phyloP scores from a whole-genome alignment of 2,329 filamentous ascomycete species.

The Albifimbria verrucaria region DNA sequence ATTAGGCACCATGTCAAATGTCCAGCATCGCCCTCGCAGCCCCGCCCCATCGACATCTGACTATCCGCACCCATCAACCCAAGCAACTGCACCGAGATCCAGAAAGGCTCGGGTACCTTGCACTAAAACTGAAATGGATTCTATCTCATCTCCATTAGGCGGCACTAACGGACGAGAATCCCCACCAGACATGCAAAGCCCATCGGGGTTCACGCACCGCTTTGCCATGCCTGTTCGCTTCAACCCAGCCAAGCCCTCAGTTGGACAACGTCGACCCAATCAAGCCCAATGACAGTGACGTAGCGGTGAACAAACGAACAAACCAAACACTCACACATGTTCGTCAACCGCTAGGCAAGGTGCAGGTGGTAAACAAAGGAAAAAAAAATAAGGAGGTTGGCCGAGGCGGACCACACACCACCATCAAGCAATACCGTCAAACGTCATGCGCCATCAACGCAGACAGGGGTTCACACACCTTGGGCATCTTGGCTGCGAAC shows the following conservation, averaged over 20 bases:
- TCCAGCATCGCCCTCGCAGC: too few relatives aligned
- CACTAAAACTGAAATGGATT: neutral
- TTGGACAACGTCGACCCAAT: too few relatives aligned
- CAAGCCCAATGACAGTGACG: too few relatives aligned
- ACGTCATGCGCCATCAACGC: neutral
- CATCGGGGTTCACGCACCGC: neutral
- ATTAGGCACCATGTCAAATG: too few relatives aligned
- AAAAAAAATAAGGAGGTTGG: neutral
- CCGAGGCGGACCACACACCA: too few relatives aligned
- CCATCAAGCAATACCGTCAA: too few relatives aligned
- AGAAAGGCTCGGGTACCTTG: neutral
- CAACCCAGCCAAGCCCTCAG: too few relatives aligned
- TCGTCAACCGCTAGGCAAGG: neutral
- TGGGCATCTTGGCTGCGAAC: neutral
- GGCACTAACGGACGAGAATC: neutral
- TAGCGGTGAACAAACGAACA: neutral
- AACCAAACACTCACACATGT: neutral
- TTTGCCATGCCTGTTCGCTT: too few relatives aligned
- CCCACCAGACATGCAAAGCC: neutral
- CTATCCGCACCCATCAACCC: neutral
- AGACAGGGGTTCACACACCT: neutral
- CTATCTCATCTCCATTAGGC: neutral
- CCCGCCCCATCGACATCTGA: too few relatives aligned
- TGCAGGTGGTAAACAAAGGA: neutral
- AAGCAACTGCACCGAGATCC: neutral